A percentile compares a stretch with the other conserved stretches of the same genome.
phyloP scores from a whole-genome alignment of 495 filamentous ascomycete genomes.

The Hyaloscypha hepaticicola region DNA sequence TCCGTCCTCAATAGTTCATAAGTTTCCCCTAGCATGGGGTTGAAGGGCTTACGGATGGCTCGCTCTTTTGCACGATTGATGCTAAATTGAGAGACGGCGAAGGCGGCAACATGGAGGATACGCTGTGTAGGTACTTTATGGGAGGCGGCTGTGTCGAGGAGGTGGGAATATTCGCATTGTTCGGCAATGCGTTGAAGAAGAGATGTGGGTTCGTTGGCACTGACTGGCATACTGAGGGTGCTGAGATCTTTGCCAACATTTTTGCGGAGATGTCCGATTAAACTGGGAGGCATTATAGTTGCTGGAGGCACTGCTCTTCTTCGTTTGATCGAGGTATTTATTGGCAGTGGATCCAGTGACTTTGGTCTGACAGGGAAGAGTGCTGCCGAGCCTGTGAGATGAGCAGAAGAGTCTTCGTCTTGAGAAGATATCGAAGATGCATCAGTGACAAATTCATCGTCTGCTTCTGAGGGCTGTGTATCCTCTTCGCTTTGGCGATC shows the following conservation, averaged over 20 bases:
- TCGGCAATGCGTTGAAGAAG: conserved; percentile 85
- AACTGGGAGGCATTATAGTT: conserved; percentile 76
- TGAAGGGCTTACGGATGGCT: conserved; percentile 95
- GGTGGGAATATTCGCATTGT: conserved; percentile 80
- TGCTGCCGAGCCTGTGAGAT: conserved; percentile 44
- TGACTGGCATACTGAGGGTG: conserved; percentile 95
- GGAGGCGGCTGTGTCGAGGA: conserved; percentile 74
- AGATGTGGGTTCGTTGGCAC: conserved; percentile 90
- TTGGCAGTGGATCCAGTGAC: conserved; percentile 73
- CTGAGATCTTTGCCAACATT: conserved; percentile 98
- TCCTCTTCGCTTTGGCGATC: conserved; percentile 63
- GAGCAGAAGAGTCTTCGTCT: conserved; percentile 45
- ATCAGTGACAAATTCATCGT: conserved; percentile 58
- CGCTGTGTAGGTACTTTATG: conserved; percentile 61
- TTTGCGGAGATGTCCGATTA: conserved; percentile 92
- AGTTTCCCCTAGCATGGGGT: conserved; percentile 95
- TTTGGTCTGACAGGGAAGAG: conserved; percentile 74
- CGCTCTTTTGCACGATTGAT: conserved; percentile 80
- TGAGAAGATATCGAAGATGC: conserved; percentile 60
- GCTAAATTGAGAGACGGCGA: conserved; percentile 82
- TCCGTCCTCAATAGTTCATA: conserved; percentile 91
- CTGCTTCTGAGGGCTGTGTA: conserved; percentile 48
- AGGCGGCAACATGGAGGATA: conserved; percentile 81
- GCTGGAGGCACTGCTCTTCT: conserved; percentile 68
- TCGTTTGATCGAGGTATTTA: conserved; percentile 60